Base-by-base conservation (phyloP, 2,329 filamentous ascomycete species). In the Cytospora piceicola region DNA sequence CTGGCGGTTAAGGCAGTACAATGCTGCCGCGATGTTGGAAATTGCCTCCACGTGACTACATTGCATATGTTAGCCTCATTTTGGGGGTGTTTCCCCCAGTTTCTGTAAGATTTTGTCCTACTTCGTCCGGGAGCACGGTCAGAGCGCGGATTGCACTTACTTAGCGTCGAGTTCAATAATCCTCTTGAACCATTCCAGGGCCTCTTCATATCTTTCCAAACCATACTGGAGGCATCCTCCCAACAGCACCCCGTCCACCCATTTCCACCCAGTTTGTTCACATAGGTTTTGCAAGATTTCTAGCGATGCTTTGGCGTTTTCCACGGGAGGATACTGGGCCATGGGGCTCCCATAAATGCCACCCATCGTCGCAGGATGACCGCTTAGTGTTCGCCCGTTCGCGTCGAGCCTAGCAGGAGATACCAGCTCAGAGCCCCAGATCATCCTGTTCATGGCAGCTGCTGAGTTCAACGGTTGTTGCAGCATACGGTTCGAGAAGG, bases 211-310 rank as follows among this genome's bases (percentile, higher is more conserved):
- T 73, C 92, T 88, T 68, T 93, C 92, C 17, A 98, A 79, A 9
- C 92, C 94, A 78, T 98, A 98, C 58, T 94, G 90, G 65, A 99
- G 82, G 78, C 95, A 98, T 2, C 95, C 95, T 49, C 91, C 93
- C 8, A 98, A 82, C 49, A 98, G 82, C 81, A 98, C 94, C 2
- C 95, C 95, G 74, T 98, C 94, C 61, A 93, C 85, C 95, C 95
- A 99, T 71, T 88, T 86, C 91, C 92, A 95, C 12, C 84, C 85
- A 72, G 90, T 92, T 75, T 94, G 90, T 72, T 91, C 88, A 74
- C 93, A 96, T 8, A 96, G 79, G 69, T 83, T 86, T 20, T 87
- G 88, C 24, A 97, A 81, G 72, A 93, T 86, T 46, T 91, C 86
- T 24, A 96, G 77, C 2, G 91, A 90, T 8, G 85, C 81, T 56